phyloP scores from a whole-genome alignment of 495 filamentous ascomycete species.

The Darksidea phi region DNA sequence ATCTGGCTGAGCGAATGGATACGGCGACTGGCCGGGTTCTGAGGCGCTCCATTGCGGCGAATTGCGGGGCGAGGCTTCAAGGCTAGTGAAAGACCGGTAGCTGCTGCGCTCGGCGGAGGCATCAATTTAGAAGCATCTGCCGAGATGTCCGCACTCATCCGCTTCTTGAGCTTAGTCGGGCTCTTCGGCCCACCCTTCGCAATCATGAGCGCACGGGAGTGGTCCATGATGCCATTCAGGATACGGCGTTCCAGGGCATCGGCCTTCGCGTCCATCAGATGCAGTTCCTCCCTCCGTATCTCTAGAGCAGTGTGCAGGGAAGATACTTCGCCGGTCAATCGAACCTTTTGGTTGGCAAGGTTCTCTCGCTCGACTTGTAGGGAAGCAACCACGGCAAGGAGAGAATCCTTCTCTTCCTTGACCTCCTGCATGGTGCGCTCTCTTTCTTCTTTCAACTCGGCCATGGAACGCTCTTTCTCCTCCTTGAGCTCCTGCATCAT shows the following conservation, averaged over 20 bases:
- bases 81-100: conserved; percentile 39
- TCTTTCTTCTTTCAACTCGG: conserved; percentile 34
- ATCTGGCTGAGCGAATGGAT: conserved; percentile 90
- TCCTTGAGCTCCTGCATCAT: conserved; percentile 50
- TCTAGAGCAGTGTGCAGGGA: conserved; percentile 83
- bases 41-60: conserved; percentile 35
- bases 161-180: conserved; percentile 54
- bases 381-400: conserved; percentile 40
- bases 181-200: conserved; percentile 50
- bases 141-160: conserved; percentile 58
- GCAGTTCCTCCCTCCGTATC: conserved; percentile 85
- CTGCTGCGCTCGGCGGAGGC: conserved; percentile 40
- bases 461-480: conserved; percentile 54
- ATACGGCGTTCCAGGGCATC: conserved; percentile 88
- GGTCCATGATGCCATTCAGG: conserved; percentile 90
- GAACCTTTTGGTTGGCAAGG: conserved; percentile 68
- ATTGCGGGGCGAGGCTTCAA: conserved; percentile 48
- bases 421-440: conserved; percentile 40
- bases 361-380: conserved; percentile 52
- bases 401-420: conserved; percentile 58
- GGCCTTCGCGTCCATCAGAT: conserved; percentile 81
- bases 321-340: conserved; percentile 78
- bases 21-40: conserved; percentile 61
- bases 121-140: conserved; percentile 44
- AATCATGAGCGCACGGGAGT: conserved; percentile 77